A percentile compares a stretch with the other conserved stretches of the same genome.
Evolutionary conservation across 495 filamentous ascomycete genomes (phyloP).

Genomic region (Staphylotrichum tortipilum): DNA sequence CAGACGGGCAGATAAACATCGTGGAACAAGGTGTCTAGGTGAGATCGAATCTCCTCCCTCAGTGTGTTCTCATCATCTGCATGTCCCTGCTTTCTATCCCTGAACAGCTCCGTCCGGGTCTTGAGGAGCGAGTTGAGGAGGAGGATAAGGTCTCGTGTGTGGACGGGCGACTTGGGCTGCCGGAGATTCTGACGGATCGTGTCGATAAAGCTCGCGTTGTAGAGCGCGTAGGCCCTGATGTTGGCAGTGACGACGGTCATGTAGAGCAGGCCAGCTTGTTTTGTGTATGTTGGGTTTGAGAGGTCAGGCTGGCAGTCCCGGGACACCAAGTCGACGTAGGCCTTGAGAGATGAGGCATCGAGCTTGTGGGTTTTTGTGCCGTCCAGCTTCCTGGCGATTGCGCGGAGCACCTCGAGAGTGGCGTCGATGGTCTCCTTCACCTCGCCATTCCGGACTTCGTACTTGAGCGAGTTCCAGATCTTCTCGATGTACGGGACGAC

Average conservation of each 20-base stretch:
- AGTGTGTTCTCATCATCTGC: conserved; percentile 19
- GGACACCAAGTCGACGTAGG: conserved; percentile 31
- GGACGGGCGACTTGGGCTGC: conserved; percentile 31
- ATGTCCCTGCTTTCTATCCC: conserved; percentile 14
- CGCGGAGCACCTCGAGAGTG: conserved; percentile 38
- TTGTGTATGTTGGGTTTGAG: conserved; percentile 35
- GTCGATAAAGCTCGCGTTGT: conserved; percentile 27
- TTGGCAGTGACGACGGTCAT: conserved; percentile 33
- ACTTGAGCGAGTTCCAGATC: conserved; percentile 48
- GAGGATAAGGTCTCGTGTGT: conserved; percentile 35
- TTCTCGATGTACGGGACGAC: conserved; percentile 34
- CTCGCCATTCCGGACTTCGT: conserved; percentile 49
- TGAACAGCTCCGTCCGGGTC: conserved; percentile 26
- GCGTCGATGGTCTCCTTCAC: conserved; percentile 41
- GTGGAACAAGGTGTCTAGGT: conserved; percentile 25
- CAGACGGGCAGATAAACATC: conserved; percentile 35
- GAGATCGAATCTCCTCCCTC: conserved; percentile 8
- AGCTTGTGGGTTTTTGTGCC: conserved; percentile 26
- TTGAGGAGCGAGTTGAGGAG: conserved; percentile 34
- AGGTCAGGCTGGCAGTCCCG: conserved; percentile 38
- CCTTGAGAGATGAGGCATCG: conserved; percentile 23
- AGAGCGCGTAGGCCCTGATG: conserved; percentile 24
- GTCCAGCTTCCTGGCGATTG: conserved; percentile 33
- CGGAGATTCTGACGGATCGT: conserved; percentile 31
- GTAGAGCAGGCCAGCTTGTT: conserved; percentile 38